Evolutionary conservation across 2,329 filamentous ascomycete genomes (phyloP).

Genomic region (Rhynchosporium secalis): DNA sequence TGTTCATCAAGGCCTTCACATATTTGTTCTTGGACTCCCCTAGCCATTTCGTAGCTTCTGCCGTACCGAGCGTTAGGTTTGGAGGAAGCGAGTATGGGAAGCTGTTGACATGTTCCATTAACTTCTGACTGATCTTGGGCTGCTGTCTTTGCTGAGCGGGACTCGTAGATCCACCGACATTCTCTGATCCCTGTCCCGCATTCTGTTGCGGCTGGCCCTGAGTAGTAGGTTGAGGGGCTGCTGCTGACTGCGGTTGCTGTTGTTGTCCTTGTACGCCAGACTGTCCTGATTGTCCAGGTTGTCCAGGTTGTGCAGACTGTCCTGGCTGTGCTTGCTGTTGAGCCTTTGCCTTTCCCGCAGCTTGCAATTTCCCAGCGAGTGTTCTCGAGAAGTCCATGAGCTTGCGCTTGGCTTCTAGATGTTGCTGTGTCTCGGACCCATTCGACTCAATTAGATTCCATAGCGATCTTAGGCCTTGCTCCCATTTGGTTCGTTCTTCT

Average conservation of each 20-base stretch:
- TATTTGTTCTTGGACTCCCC: conserved; percentile 51
- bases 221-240: conserved; percentile 25
- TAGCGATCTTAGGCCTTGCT: conserved; percentile 53
- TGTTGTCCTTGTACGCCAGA: conserved; percentile 24
- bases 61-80: conserved; percentile 44
- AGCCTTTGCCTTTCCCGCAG: conserved; percentile 26
- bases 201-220: conserved; percentile 27
- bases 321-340: conserved; percentile 23
- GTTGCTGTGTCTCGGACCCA: conserved; percentile 49
- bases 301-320: neutral
- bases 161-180: conserved; percentile 2
- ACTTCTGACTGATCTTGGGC: conserved; percentile 32
- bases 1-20: conserved; percentile 49
- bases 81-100: conserved; percentile 50
- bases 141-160: conserved; percentile 22
- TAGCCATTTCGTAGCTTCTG: conserved; percentile 50
- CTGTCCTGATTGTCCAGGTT: conserved; percentile 21
- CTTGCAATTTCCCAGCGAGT: conserved; percentile 53
- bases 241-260: conserved; percentile 24
- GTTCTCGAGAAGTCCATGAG: conserved; percentile 61
- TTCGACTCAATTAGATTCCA: conserved; percentile 54
- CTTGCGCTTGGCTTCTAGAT: conserved; percentile 55
- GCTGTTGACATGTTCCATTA: conserved; percentile 50
- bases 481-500: conserved; percentile 60
- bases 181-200: conserved; percentile 28